phyloP scores from a whole-genome alignment of 129 eudicot species.

The Gnaphalium uliginosum region DNA sequence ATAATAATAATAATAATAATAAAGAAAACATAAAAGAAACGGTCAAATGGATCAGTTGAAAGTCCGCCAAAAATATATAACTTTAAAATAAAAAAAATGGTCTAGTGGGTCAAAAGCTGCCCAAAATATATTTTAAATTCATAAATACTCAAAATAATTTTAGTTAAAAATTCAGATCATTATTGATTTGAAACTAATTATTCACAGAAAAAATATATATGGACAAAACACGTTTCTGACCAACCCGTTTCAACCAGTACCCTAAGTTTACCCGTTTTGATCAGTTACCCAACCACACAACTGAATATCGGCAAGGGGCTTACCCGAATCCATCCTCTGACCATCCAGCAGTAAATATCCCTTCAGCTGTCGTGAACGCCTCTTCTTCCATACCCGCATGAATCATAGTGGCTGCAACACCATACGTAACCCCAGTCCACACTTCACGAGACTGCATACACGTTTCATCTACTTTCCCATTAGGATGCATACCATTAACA shows the following conservation, averaged over 20 bases:
- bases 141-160: background rate
- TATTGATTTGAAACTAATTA: background rate
- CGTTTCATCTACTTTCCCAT: slow-evolving; percentile 88
- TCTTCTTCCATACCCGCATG: slow-evolving; percentile 93
- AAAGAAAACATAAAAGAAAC: background rate
- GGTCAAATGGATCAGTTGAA: background rate
- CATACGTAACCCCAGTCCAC: slow-evolving; percentile 96
- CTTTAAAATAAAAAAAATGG: background rate
- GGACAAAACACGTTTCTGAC: background rate
- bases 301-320: background rate
- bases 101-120: background rate
- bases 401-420: slow-evolving; percentile 88
- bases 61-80: background rate
- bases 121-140: background rate
- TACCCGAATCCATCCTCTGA: slow-evolving; percentile 96
- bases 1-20: too few species aligned
- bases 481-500: slow-evolving; percentile 93
- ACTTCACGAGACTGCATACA: slow-evolving; percentile 99
- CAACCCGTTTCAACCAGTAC: background rate
- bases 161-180: background rate
- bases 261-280: background rate
- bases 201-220: background rate
- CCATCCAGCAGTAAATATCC: slow-evolving; percentile 92
- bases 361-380: slow-evolving; percentile 85
- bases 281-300: background rate